Evolutionary conservation across 2,329 filamentous ascomycete genomes (phyloP), one percentile per base, ranked within the genome.

Genomic region (Sphaerulina musiva): DNA sequence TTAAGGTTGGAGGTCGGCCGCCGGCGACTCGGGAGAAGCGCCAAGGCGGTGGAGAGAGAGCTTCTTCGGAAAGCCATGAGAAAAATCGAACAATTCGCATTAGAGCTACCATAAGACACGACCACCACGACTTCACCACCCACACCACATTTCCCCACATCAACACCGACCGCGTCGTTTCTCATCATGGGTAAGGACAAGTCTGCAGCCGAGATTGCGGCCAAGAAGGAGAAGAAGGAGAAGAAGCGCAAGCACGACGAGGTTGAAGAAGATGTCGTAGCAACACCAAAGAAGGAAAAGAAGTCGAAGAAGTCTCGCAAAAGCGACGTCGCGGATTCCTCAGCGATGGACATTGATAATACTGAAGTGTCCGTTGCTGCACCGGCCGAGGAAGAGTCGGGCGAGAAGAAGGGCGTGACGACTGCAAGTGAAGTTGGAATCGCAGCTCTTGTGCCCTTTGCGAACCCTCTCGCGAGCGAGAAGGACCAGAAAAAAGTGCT

Each of bases 391-490:
- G 75, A 73, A 9, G 65, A 66, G 48, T 74, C 74, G 47, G 66
- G 68, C 14, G 69, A 77, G 62, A 75, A 74, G 34, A 62, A 63
- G 49, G 54, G 58, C 48, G 74, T 78, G 62, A 73, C 73, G 50
- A 12, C 40, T 4, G 14, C 42, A 12, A 69, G 74, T 49, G 70
- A 68, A 6, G 46, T 53, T 50, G 71, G 58, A 53, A 63, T 65
- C 55, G 72, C 70, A 64, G 83, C 85, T 55, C 76, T 95, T 46
- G 88, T 95, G 52, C 87, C 90, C 31, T 93, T 95, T 69, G 89
- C 91, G 54, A 79, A 86, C 64, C 88, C 89, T 34, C 76, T 95
- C 57, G 86, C 86, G 29, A 84, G 90, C 60, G 88, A 89, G 59
- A 93, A 95, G 79, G 80, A 75, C 56, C 74, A 79, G 56, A 82